A percentile compares a stretch with the other conserved stretches of the same genome.
Conservation (phyloP, 2,329 filamentous ascomycete genomes). For the Colletotrichum cereale region DNA sequence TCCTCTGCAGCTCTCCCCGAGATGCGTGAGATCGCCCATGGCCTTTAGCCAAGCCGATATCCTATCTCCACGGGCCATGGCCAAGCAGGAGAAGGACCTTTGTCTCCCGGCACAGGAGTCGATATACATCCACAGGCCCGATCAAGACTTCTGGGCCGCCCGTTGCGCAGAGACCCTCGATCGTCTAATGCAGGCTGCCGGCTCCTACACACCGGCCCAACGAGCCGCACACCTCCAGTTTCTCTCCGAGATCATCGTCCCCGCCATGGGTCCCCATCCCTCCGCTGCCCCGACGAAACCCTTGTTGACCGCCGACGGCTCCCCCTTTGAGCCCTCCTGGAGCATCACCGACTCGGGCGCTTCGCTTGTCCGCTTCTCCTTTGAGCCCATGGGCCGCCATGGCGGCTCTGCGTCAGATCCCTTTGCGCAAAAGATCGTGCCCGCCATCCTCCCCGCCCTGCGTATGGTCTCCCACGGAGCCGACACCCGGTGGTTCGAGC, state of each 20-base stretch:
- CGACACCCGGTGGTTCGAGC: constrained; percentile 43
- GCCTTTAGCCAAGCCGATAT: constrained; percentile 21
- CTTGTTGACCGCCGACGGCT: constrained; percentile 37
- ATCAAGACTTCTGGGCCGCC: constrained; percentile 39
- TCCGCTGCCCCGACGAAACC: constrained; percentile 32
- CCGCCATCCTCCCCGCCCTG: constrained; percentile 34
- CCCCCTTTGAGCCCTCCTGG: constrained; percentile 39
- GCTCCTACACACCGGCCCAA: constrained; percentile 38
- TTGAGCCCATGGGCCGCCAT: constrained; percentile 40
- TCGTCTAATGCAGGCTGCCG: constrained; percentile 36
- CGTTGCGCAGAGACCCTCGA: constrained; percentile 37
- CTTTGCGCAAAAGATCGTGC: constrained; percentile 39
- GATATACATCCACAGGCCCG: constrained; percentile 34
- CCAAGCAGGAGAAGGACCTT: constrained; percentile 33
- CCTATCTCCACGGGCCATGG: constrained; percentile 23
- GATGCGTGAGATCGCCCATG: constrained; percentile 25
- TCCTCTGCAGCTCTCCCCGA: constrained; percentile 26
- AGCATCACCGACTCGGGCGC: constrained; percentile 39
- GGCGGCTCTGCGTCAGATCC: constrained; percentile 34
- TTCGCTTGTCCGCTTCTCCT: constrained; percentile 39
- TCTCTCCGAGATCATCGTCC: constrained; percentile 38
- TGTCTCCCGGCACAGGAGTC: constrained; percentile 32
- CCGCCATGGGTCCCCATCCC: constrained; percentile 37
- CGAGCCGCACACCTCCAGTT: constrained; percentile 32
- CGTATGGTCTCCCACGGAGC: constrained; percentile 24